Percentiles rank a stretch among this genome's conserved stretches.
Evolutionary conservation across 2,329 filamentous ascomycete species (phyloP).

Genomic region (Didymella keratinophila): DNA sequence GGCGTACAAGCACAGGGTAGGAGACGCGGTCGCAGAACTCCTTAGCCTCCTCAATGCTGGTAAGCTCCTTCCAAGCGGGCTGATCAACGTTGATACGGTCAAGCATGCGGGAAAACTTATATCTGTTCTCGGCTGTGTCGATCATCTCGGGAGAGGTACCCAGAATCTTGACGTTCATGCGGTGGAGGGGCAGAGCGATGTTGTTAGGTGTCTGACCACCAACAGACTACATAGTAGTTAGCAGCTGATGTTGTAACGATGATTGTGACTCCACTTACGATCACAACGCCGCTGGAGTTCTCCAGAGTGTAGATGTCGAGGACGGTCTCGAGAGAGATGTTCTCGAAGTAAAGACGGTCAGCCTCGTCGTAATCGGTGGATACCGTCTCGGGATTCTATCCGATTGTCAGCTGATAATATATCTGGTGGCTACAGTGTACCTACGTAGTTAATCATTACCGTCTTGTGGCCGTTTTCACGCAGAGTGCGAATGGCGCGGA

Average conservation of each 20-base stretch:
- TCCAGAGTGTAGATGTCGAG: constrained; percentile 94
- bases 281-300: constrained; percentile 80
- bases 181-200: constrained; percentile 88
- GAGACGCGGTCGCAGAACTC: constrained; percentile 86
- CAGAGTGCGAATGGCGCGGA: constrained; percentile 89
- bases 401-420: too few species aligned
- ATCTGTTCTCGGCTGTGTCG: constrained; percentile 94
- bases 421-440: too few species aligned
- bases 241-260: background rate
- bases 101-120: constrained; percentile 84
- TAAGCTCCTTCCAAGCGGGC: constrained; percentile 97
- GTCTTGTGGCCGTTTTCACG: constrained; percentile 87
- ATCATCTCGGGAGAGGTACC: constrained; percentile 99
- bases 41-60: constrained; percentile 89
- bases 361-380: constrained; percentile 98
- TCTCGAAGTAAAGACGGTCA: constrained; percentile 94
- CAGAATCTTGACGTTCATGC: constrained; percentile 88
- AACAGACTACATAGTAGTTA: constrained; percentile 68
- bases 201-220: constrained; percentile 98
- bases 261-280: constrained; percentile 46
- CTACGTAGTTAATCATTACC: constrained; percentile 56
- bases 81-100: constrained; percentile 95
- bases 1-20: constrained; percentile 93
- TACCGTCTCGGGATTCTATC: too few species aligned
- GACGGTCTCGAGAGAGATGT: constrained; percentile 88